phyloP scores from a whole-genome alignment of 192 early-diverging fungal genomes.

The Coemansia guatemalensis region DNA sequence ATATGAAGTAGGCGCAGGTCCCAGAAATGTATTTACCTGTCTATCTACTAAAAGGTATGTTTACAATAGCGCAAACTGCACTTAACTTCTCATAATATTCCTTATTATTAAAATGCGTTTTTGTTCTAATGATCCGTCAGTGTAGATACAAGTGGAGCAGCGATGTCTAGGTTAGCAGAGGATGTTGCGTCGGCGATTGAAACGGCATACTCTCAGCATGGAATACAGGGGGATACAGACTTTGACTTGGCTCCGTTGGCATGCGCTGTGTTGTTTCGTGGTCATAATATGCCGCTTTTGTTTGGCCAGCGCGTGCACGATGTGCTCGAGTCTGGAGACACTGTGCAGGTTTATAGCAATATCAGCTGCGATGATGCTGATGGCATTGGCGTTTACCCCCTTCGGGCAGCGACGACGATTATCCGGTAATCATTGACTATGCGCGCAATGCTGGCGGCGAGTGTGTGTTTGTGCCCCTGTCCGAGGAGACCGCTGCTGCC shows the following conservation, averaged over 20 bases:
- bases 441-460: background rate
- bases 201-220: conserved; percentile 8
- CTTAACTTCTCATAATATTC: too few species aligned
- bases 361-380: conserved; percentile 14
- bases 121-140: too few species aligned
- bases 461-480: conserved; percentile 15
- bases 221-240: background rate
- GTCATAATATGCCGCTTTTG: conserved; percentile 33
- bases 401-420: conserved; percentile 24
- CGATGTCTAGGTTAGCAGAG: too few species aligned
- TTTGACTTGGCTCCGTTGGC: conserved; percentile 11
- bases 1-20: too few species aligned
- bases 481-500: background rate
- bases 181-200: conserved; percentile 34
- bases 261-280: conserved; percentile 52
- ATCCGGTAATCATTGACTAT: conserved; percentile 16
- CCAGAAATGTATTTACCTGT: too few species aligned
- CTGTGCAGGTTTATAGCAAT: conserved; percentile 55
- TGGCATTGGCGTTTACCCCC: background rate
- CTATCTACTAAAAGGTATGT: too few species aligned
- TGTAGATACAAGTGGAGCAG: too few species aligned
- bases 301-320: conserved; percentile 56
- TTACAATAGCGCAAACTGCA: too few species aligned
- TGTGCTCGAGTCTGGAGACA: conserved; percentile 56
- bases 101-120: too few species aligned